A percentile compares a stretch with the other conserved stretches of the same genome.
These are phyloP conservation scores for Phytophthora ramorum DNA, from an alignment of 352 stramenopile species.

Conservation along the genomic window DNA sequence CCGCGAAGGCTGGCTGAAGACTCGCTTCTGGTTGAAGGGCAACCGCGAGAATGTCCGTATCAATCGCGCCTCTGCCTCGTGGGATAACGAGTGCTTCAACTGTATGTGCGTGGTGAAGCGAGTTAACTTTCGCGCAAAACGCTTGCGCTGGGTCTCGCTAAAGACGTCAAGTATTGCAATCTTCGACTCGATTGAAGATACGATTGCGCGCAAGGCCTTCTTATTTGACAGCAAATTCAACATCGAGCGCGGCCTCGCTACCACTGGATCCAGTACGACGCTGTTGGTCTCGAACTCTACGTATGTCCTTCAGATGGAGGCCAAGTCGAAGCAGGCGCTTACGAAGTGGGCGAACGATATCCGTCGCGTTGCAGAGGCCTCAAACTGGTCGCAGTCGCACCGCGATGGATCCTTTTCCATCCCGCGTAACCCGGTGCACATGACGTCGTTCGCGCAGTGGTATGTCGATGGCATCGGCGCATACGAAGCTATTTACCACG, in stretches of 20 bases:
- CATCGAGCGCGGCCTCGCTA: slow-evolving; percentile 81
- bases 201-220: slow-evolving; percentile 70
- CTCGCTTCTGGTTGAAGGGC: slow-evolving; percentile 85
- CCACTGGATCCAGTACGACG: slow-evolving; percentile 78
- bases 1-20: slow-evolving; percentile 86
- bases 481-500: slow-evolving; percentile 80
- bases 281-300: slow-evolving; percentile 84
- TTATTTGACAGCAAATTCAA: slow-evolving; percentile 87
- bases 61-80: slow-evolving; percentile 75
- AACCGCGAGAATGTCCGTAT: slow-evolving; percentile 88
- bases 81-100: slow-evolving; percentile 91
- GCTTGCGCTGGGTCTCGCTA: slow-evolving; percentile 82
- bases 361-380: slow-evolving; percentile 68
- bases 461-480: slow-evolving; percentile 83
- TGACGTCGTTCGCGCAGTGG: slow-evolving; percentile 76
- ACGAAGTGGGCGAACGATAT: slow-evolving; percentile 89
- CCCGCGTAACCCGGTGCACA: slow-evolving; percentile 66
- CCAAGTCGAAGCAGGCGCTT: slow-evolving; percentile 81
- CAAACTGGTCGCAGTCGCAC: slow-evolving; percentile 80
- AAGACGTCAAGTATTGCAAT: slow-evolving; percentile 85
- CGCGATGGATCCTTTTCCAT: slow-evolving; percentile 85
- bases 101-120: slow-evolving; percentile 91
- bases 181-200: slow-evolving; percentile 80
- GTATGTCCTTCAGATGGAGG: slow-evolving; percentile 87
- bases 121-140: slow-evolving; percentile 84